Base-by-base conservation (phyloP, 1,139 yeast genomes). In the Wickerhamomyces sp. region DNA sequence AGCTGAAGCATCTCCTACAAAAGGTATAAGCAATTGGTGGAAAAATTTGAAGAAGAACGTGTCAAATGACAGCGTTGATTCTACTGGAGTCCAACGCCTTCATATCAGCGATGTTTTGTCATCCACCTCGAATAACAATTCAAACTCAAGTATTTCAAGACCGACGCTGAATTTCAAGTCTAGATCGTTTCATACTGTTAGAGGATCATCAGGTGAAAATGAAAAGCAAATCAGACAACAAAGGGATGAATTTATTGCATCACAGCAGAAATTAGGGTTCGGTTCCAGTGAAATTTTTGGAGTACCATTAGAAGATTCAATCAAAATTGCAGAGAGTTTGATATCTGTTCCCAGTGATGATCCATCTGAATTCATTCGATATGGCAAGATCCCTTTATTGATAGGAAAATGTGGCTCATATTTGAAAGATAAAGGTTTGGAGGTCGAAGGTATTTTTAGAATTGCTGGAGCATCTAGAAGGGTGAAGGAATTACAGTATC, bases 391-490 rank as follows among this genome's bases (percentile, higher is more conserved):
- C 27, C 96, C 96, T 2, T 72, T 85, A 18, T 87, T 92, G n/a
- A 95, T 92, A 24, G 98, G 97, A 19, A 86, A 89, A 54, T 90
- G 98, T 64, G 97, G 97, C 2, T 81, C 86, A 1, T 90, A 65
- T 58, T 65, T 92, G 46, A 92, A 92, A 56, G 77, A 78, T 38
- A 81, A 87, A 49, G 95, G 86, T 8, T 63, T 84, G 34, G 72
- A 72, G 26, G 83, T 86, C 1, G 95, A 92, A 59, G 98, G 99
- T 4, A 87, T 94, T 7, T 92, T 92, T 59, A 70, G 99, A 46
- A 86, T 92, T 3, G 94, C 95, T 2, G 99, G 99, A 8, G 83
- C 95, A 13, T 82, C 90, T 19, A 84, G 88, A 57, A 72, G 98
- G 40, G 80, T 92, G 34, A 87, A 87, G 54, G 95, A 88, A 52